A percentile compares a stretch with the other conserved stretches of the same genome.
Evolutionary conservation across 2,329 filamentous ascomycete genomes (phyloP).

Genomic region (Boeremia exigua): DNA sequence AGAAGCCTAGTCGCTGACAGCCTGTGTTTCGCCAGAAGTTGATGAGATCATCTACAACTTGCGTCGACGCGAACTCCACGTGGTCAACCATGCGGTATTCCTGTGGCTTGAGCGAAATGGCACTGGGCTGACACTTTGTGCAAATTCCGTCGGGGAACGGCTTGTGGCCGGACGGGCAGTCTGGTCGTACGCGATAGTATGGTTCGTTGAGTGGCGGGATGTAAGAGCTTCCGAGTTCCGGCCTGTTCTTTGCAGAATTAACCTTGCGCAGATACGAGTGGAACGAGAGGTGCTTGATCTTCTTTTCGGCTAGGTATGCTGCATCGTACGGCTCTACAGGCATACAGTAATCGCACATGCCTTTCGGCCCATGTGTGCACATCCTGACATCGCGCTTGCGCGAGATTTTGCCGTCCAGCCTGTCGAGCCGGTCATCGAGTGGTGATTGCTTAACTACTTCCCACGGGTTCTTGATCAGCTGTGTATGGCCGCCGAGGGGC

Average conservation of each 20-base stretch:
- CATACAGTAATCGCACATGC: constrained; percentile 99
- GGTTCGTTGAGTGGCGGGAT: constrained; percentile 95
- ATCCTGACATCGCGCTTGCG: constrained; percentile 78
- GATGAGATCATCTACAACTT: constrained; percentile 86
- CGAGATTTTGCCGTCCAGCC: constrained; percentile 85
- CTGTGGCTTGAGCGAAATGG: constrained; percentile 93
- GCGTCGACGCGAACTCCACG: constrained; percentile 88
- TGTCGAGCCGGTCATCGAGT: constrained; percentile 86
- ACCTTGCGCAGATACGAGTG: constrained; percentile 93
- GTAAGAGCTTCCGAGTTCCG: constrained; percentile 90
- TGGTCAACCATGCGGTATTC: constrained; percentile 97
- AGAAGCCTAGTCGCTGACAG: constrained; percentile 81
- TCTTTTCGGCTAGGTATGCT: constrained; percentile 90
- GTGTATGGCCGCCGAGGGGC: constrained; percentile 60
- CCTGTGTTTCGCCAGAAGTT: constrained; percentile 91
- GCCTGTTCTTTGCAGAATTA: constrained; percentile 95
- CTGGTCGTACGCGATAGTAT: constrained; percentile 84
- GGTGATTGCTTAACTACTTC: constrained; percentile 87
- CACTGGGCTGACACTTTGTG: constrained; percentile 96
- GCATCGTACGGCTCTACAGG: constrained; percentile 91
- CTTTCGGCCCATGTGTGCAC: constrained; percentile 94
- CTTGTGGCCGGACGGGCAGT: constrained; percentile 92
- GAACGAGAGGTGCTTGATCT: constrained; percentile 98
- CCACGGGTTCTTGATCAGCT: constrained; percentile 86
- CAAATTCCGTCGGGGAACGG: constrained; percentile 96